These are phyloP conservation scores for Zasmidium angulare DNA, from an alignment of 2,329 filamentous ascomycete species.

Conservation along the genomic window DNA sequence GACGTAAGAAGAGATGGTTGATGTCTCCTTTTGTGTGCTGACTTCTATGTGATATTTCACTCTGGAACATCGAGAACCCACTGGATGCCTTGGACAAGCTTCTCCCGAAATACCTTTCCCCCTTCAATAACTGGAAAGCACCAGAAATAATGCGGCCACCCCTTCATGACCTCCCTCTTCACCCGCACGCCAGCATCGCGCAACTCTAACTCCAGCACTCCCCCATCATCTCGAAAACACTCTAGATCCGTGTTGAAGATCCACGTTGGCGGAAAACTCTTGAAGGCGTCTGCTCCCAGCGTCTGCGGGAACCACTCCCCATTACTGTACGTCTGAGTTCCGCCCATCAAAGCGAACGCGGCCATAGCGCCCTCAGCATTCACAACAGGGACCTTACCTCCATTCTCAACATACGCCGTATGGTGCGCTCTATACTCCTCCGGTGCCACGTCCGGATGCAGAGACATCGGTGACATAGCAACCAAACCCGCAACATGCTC, in stretches of 20 bases:
- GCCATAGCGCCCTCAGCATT: constrained; percentile 8
- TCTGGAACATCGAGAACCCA: neutral
- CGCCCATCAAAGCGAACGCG: constrained; percentile 2
- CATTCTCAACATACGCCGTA: neutral
- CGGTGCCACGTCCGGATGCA: constrained; percentile 15
- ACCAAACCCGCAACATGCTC: constrained; percentile 10
- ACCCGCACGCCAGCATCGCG: constrained; percentile 28
- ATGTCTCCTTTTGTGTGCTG: too few relatives aligned
- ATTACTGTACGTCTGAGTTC: neutral
- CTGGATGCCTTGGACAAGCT: neutral
- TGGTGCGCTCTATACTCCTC: constrained; percentile 14
- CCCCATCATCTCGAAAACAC: constrained; percentile 33
- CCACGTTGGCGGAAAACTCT: constrained; percentile 20
- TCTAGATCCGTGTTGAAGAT: constrained; percentile 25
- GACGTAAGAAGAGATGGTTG: too few relatives aligned
- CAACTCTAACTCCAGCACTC: constrained; percentile 24
- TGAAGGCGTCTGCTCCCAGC: constrained; percentile 7
- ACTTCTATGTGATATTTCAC: too few relatives aligned
- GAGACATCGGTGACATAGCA: constrained; percentile 10
- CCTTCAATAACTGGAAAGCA: neutral
- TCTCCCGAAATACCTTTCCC: neutral
- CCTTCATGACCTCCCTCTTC: constrained; percentile 31
- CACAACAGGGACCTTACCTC: neutral
- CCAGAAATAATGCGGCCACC: constrained; percentile 37
- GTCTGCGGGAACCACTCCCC: constrained; percentile 10